These are phyloP conservation scores for Fusarium sp. DNA, from an alignment of 2,329 filamentous ascomycete genomes.

Conservation along the genomic window DNA sequence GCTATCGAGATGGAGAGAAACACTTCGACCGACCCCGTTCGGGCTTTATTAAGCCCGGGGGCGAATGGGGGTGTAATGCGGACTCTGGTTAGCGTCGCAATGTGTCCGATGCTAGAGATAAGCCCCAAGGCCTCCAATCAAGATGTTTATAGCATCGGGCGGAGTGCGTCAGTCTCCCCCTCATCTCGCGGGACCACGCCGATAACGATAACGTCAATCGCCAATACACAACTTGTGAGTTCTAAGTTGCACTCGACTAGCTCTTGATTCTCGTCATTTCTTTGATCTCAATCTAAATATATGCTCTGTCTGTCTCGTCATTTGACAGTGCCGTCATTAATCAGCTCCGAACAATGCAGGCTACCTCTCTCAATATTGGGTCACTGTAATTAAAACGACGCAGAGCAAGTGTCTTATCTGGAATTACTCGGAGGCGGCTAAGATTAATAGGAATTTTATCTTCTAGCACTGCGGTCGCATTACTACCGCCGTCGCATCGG, in stretches of 20 bases:
- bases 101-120: not conserved
- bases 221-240: not conserved
- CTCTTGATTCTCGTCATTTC: not conserved
- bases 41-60: not conserved
- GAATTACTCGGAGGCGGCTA: not conserved
- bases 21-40: not conserved
- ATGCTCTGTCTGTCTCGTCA: too few species aligned
- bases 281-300: not conserved
- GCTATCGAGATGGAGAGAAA: fast-evolving
- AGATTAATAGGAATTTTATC: too few species aligned
- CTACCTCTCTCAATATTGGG: not conserved
- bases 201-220: not conserved
- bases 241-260: not conserved
- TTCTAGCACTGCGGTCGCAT: too few species aligned
- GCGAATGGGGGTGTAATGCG: not conserved
- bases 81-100: not conserved
- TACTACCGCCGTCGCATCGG: too few species aligned
- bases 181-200: not conserved
- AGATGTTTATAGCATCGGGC: not conserved
- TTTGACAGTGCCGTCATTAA: not conserved
- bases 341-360: not conserved
- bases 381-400: not conserved
- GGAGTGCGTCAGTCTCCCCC: not conserved
- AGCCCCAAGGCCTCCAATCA: too few species aligned
- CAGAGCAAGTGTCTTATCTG: not conserved